Evolutionary conservation across 2,329 filamentous ascomycete species (phyloP).

Genomic region (Colletotrichum truncatum): DNA sequence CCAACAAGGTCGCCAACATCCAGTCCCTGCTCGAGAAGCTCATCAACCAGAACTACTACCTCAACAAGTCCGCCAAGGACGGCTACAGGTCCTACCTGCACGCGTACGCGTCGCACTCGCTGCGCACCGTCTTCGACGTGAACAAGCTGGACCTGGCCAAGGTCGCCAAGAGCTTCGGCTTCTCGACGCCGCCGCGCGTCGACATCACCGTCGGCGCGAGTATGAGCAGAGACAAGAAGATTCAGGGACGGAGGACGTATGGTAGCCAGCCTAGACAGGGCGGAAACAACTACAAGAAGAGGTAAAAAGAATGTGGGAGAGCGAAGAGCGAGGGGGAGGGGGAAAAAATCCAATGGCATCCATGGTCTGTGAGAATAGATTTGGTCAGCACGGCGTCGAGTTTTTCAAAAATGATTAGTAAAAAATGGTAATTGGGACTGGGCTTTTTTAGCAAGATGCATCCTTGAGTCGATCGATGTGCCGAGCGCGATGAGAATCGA

Average conservation of each 20-base stretch:
- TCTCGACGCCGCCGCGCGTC: constrained; percentile 80
- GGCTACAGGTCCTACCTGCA: constrained; percentile 92
- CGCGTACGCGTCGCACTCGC: constrained; percentile 83
- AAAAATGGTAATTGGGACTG: constrained; percentile 22
- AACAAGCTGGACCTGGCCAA: constrained; percentile 85
- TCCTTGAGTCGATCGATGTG: too few species aligned
- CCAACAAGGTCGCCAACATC: constrained; percentile 90
- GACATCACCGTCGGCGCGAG: constrained; percentile 86
- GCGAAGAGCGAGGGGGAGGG: too few species aligned
- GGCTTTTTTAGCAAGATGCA: not conserved
- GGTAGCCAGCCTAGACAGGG: constrained; percentile 75
- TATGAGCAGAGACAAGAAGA: constrained; percentile 77
- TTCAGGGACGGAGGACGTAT: constrained; percentile 72
- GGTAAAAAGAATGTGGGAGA: not conserved
- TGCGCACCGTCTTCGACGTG: constrained; percentile 74
- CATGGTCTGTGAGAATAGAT: constrained; percentile 1
- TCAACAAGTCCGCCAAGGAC: constrained; percentile 85
- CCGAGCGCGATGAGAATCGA: too few species aligned
- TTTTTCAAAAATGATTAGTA: too few species aligned
- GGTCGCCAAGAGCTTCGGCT: constrained; percentile 86
- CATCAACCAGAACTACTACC: constrained; percentile 94
- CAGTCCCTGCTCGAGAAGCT: constrained; percentile 93
- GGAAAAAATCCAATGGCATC: too few species aligned
- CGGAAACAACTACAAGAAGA: constrained; percentile 43
- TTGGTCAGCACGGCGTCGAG: constrained; percentile 22